phyloP scores from a whole-genome alignment of 352 stramenopile genomes.

The Globisporangium abappressorium region DNA sequence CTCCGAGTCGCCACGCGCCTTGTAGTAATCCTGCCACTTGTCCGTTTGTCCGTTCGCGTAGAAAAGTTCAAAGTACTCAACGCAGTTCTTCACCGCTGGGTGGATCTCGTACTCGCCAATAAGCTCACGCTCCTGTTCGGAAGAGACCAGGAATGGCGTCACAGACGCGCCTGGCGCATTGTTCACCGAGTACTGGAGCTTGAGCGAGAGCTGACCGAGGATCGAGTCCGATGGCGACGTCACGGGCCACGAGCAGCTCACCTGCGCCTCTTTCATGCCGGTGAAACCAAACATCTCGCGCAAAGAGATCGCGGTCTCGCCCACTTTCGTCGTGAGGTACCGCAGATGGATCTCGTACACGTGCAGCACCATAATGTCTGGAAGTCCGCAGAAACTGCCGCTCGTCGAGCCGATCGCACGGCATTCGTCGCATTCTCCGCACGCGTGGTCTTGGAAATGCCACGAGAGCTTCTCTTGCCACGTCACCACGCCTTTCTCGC shows the following conservation, averaged over 20 bases:
- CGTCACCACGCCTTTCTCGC: slow-evolving; percentile 60
- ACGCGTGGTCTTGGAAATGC: slow-evolving; percentile 79
- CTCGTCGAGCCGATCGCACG: slow-evolving; percentile 48
- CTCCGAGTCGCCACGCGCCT: slow-evolving; percentile 72
- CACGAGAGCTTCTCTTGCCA: slow-evolving; percentile 77
- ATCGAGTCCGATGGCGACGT: slow-evolving; percentile 62
- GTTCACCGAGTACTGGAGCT: slow-evolving; percentile 64
- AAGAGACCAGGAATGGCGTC: slow-evolving; percentile 70
- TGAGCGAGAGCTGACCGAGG: slow-evolving; percentile 67
- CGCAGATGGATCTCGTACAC: slow-evolving; percentile 83
- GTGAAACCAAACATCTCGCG: slow-evolving; percentile 72
- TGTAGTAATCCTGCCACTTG: slow-evolving; percentile 59
- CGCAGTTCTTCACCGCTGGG: slow-evolving; percentile 38
- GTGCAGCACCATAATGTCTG: slow-evolving; percentile 79
- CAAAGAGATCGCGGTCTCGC: slow-evolving; percentile 68
- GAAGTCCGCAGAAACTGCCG: slow-evolving; percentile 66
- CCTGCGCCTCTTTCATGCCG: slow-evolving; percentile 56
- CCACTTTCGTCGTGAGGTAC: slow-evolving; percentile 83
- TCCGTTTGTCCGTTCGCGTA: slow-evolving; percentile 47
- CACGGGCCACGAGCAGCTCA: slow-evolving; percentile 70
- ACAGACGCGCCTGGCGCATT: slow-evolving; percentile 38
- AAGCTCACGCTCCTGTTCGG: slow-evolving; percentile 55
- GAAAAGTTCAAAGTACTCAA: slow-evolving; percentile 69
- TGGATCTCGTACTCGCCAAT: slow-evolving; percentile 71
- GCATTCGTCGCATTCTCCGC: slow-evolving; percentile 69